These are phyloP conservation scores for Chrysoporthe austroafricana DNA, from an alignment of 2,329 filamentous ascomycete genomes.

Conservation along the genomic window DNA sequence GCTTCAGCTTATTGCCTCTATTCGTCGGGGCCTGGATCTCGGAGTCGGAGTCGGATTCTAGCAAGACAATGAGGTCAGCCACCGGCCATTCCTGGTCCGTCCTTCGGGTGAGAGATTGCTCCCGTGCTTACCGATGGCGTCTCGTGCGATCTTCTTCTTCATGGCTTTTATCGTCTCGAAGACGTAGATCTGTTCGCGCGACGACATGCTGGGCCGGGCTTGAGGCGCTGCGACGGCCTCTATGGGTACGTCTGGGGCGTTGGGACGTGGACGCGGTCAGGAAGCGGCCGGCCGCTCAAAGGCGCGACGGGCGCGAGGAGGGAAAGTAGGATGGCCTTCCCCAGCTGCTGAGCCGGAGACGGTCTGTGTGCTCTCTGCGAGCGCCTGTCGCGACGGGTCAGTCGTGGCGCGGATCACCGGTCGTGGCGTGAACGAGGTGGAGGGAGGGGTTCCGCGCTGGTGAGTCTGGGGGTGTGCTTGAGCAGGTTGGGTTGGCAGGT, in stretches of 20 bases:
- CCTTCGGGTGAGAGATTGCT: slow-evolving; percentile 1
- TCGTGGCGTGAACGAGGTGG: background rate
- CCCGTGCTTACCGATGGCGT: slow-evolving; percentile 57
- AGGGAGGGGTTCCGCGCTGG: background rate
- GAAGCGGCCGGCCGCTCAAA: background rate
- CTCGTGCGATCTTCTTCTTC: slow-evolving; percentile 69
- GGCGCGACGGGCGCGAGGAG: slow-evolving; percentile 8
- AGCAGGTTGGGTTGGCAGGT: background rate
- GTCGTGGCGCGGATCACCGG: background rate
- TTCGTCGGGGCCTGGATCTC: slow-evolving; percentile 72
- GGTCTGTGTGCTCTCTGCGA: background rate
- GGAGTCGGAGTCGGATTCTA: slow-evolving; percentile 80
- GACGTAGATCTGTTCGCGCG: slow-evolving; percentile 63
- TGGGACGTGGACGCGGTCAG: background rate
- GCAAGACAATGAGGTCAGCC: slow-evolving; percentile 30
- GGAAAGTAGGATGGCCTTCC: background rate
- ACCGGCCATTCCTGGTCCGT: background rate
- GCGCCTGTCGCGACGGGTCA: background rate
- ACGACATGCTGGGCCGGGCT: slow-evolving; percentile 47
- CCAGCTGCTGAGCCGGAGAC: background rate
- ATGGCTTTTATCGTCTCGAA: slow-evolving; percentile 69
- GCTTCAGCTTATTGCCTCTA: slow-evolving; percentile 80
- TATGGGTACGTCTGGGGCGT: background rate
- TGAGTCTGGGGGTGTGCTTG: background rate
- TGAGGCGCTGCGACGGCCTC: background rate